Evolutionary conservation across 352 stramenopile species (phyloP).

Genomic region (Pythium chondricola): DNA sequence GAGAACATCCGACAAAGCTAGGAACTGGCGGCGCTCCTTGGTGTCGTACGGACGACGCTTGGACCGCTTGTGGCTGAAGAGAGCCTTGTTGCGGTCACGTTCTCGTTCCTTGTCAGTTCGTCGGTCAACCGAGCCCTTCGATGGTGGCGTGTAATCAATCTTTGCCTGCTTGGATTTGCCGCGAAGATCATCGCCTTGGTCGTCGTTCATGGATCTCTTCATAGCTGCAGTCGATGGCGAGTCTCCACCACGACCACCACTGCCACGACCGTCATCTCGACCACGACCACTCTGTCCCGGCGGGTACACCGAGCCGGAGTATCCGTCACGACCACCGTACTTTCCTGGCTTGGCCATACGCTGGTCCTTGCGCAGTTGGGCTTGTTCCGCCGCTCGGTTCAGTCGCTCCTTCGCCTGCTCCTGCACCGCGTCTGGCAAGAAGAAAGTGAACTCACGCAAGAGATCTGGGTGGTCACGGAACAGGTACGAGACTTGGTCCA

Average conservation of each 20-base stretch:
- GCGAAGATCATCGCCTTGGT: conserved; percentile 32
- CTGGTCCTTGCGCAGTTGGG: conserved; percentile 83
- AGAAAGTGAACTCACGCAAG: conserved; percentile 99
- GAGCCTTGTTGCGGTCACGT: conserved; percentile 64
- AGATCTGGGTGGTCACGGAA: conserved; percentile 99
- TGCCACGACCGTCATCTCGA: conserved; percentile 35
- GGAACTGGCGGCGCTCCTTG: conserved; percentile 65
- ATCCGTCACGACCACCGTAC: conserved; percentile 22
- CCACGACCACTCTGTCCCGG: conserved; percentile 6
- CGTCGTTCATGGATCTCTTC: conserved; percentile 41
- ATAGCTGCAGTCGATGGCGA: conserved; percentile 46
- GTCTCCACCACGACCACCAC: conserved; percentile 28
- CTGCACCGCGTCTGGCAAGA: conserved; percentile 98
- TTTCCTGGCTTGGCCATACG: conserved; percentile 42
- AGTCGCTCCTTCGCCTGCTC: conserved; percentile 95
- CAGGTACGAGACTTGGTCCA: conserved; percentile 97
- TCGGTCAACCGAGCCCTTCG: conserved; percentile 55
- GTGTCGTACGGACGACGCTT: conserved; percentile 66
- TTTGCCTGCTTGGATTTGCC: conserved; percentile 28
- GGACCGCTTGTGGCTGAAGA: conserved; percentile 65
- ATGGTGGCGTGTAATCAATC: conserved; percentile 16
- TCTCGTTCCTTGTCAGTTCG: conserved; percentile 73
- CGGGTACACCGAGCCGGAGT: conserved; percentile 9
- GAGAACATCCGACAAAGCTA: conserved; percentile 70
- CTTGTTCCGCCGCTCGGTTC: conserved; percentile 92